Base-by-base conservation (phyloP, 2,329 filamentous ascomycete genomes). In the Sarocladium brachiariae region DNA sequence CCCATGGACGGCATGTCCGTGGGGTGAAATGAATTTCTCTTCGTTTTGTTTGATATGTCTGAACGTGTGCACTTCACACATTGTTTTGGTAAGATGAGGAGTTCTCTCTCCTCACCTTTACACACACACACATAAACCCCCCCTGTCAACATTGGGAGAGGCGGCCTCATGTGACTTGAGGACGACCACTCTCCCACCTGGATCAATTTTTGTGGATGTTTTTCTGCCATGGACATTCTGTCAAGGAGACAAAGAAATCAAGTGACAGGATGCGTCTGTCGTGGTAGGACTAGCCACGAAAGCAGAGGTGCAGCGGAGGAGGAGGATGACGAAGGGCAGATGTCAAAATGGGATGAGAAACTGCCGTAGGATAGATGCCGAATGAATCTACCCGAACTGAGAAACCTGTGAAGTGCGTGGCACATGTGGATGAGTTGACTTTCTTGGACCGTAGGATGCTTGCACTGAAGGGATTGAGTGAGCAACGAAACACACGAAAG, bases 331-430 rank as follows among this genome's bases (percentile, higher is more conserved):
- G n/a, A 7, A 7, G 50, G 59, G 55, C 57, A 61, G 58, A 54
- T 54, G 46, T 49, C 46, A 49, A 49, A 10, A 7, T 30, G 46
- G 16, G 33, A 16, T 18, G 24, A 52, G 51, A n/a, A n/a, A n/a
- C 52, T 55, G 41, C 52, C 37, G 35, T 35, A 62, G 65, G 61
- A 65, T 76, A 76, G 75, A 75, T 52, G 73, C 70, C 73, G 60
- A 58, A 75, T 73, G 75, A 77, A 76, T 75, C 72, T 75, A 75
- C 70, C 64, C 21, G n/a, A 37, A 4, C 14, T 33, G 25, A 31
- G 43, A 19, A 33, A 19, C 4, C n/a, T n/a, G 13, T 13, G 10
- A n/a, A 8, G 7, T 14, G 4, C 21, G 23, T n/a, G 19, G n/a
- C n/a, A n/a, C n/a, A n/a, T n/a, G n/a, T n/a, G n/a, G n/a, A n/a